Base-by-base conservation (phyloP, 805 yeast species). In the Candida hungchunana region DNA sequence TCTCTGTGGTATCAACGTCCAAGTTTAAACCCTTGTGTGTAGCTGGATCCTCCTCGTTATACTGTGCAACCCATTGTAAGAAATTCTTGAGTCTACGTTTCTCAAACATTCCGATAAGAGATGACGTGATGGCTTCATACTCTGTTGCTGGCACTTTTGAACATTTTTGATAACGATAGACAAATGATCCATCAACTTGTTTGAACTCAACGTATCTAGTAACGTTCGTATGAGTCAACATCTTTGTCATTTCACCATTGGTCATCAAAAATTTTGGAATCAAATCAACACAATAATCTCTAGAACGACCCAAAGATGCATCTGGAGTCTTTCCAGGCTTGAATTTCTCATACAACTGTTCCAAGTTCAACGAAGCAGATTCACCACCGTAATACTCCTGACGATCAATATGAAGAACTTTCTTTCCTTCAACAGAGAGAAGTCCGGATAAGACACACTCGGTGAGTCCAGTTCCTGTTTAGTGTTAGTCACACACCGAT, bases 241-340 rank as follows among this genome's bases (percentile, higher is more conserved):
- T 93, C 60, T 90, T 90, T 46, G 97, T 93, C 61, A 93, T 75
- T 59, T 90, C 98, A 27, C 98, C 98, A 57, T 88, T 86, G 37
- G 97, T 89, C 98, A 93, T 93, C 50, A 93, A 69, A 51, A 93
- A 89, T 65, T 93, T 93, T 29, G 98, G 98, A 55, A 93, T 87
- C 64, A 93, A 72, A 59, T 93, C 98, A 34, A 93, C 93, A 63
- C 94, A 88, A 97, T 97, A 93, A 61, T 93, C 97, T 46, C 97
- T 76, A 56, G 87, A 95, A 55, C 94, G 79, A 34, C 98, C 97
- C 44, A 79, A 74, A 44, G 76, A 72, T 15, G 69, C 70, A 43
- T 80, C 82, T 26, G 86, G 81, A 48, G 71, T 73, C 50, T 73
- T 79, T 8, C 43, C 43, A 21, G 96, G 96, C 58, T 88, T 86